Evolutionary conservation across 495 filamentous ascomycete species (phyloP), one percentile per base, ranked within the genome.

Genomic region (Podospora anserina): DNA sequence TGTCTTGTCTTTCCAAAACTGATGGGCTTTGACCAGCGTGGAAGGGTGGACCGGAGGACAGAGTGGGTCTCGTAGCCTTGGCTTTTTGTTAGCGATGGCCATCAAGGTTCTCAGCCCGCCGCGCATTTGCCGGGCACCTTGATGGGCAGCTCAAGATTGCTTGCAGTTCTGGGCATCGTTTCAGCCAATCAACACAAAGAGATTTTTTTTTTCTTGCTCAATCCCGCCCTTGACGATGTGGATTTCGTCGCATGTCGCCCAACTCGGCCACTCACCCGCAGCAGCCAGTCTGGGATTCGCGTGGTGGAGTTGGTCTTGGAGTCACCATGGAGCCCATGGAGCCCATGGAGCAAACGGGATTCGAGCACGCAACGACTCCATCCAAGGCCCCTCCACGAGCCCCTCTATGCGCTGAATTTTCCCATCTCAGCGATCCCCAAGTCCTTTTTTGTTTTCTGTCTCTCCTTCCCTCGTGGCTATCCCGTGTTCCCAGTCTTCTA

Each of bases 141-240:
- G 39, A 49, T 49, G 39, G 39, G 9, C 13, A 32, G 39, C 9
- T 49, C 16, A 63, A 65, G 63, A 70, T 69, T 67, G 32, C 68
- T 32, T 57, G 68, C 71, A 60, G 63, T 44, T 44, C 58, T 64
- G 30, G 68, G 62, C 44, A 28, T 7, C 5, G n/a, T 5, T 11
- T 9, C 27, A 9, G 44, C 71, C 71, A 73, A 73, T 73, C 66
- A 69, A 34, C 49, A 6, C 4, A 26, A 39, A 20, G 3, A 23
- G 23, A 67, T 57, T 70, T 58, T 65, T 72, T 65, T 63, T 61
- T 34, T 54, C 55, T 58, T 58, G 55, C 55, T 58, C 55, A 58
- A 58, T 26, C 55, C 55, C 39, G 39, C 39, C 39, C 39, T 49
- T 64, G 39, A 44, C 61, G 66, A 57, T 61, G 39, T 61, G 60